These are phyloP conservation scores for Lagenaria siceraria DNA, from an alignment of 306 rosid genomes.

Conservation along the genomic window DNA sequence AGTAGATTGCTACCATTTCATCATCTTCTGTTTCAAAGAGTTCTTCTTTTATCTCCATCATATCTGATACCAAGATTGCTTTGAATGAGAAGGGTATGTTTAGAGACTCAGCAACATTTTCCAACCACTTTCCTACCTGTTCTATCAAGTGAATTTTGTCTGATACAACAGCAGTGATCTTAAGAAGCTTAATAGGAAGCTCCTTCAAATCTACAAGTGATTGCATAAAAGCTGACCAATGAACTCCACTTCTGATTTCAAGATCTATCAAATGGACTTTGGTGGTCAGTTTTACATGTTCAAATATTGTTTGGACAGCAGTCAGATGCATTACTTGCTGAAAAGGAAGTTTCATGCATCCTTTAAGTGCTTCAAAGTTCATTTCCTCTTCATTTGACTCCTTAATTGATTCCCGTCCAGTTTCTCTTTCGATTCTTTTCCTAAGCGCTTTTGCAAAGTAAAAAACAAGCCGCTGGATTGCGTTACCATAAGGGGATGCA, in stretches of 20 bases:
- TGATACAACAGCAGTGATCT: slow-evolving; percentile 40
- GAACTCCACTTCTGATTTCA: slow-evolving; percentile 40
- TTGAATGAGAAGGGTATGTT: slow-evolving; percentile 47
- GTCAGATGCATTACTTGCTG: slow-evolving; percentile 33
- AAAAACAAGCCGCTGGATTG: slow-evolving; percentile 42
- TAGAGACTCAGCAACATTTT: slow-evolving; percentile 40
- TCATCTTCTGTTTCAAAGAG: slow-evolving; percentile 29
- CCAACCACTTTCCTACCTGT: slow-evolving; percentile 39
- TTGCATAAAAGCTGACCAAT: slow-evolving; percentile 48
- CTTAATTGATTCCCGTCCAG: slow-evolving; percentile 13
- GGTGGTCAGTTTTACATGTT: slow-evolving; percentile 27
- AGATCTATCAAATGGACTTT: slow-evolving; percentile 59
- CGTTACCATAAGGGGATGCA: slow-evolving; percentile 21
- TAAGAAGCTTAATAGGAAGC: slow-evolving; percentile 26
- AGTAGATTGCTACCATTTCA: slow-evolving; percentile 45
- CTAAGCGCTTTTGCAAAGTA: slow-evolving; percentile 44
- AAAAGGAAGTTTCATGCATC: slow-evolving; percentile 41
- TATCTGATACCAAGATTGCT: slow-evolving; percentile 27
- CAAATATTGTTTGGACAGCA: slow-evolving; percentile 48
- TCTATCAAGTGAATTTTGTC: slow-evolving; percentile 9
- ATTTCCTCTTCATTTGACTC: slow-evolving; percentile 10
- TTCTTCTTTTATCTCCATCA: slow-evolving; percentile 31
- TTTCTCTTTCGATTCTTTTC: slow-evolving; percentile 40
- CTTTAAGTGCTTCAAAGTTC: neutral
- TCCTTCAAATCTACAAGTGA: slow-evolving; percentile 34